Conservation (phyloP, 345 rosid genomes). For the Eucalyptus victrix region DNA sequence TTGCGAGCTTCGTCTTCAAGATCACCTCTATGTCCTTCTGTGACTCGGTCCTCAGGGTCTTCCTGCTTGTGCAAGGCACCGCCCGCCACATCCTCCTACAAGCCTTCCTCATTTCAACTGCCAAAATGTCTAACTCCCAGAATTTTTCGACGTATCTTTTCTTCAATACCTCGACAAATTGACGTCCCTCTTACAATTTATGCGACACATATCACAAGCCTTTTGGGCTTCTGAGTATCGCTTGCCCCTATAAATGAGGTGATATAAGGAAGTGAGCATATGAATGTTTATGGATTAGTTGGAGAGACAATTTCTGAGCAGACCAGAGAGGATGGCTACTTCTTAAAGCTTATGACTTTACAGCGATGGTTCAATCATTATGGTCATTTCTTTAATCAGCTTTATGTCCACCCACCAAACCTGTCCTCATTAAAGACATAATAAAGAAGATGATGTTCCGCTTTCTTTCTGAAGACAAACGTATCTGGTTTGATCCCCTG, state of each 20-base stretch:
- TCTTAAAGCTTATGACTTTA: background rate
- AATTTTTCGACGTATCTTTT: background rate
- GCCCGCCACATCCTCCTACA: slow-evolving; percentile 13
- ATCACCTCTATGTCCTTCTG: slow-evolving; percentile 19
- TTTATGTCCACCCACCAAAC: background rate
- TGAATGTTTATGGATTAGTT: background rate
- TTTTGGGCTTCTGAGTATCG: background rate
- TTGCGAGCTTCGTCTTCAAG: slow-evolving; percentile 11
- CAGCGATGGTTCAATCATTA: background rate
- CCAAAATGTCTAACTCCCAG: background rate
- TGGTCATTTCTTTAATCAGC: background rate
- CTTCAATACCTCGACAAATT: background rate
- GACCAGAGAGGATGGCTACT: background rate
- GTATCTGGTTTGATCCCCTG: background rate
- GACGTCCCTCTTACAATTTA: background rate
- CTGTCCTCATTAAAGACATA: background rate
- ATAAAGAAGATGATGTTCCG: background rate
- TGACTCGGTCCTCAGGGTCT: slow-evolving; percentile 9
- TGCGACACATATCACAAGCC: background rate
- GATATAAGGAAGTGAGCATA: background rate
- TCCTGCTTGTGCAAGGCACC: slow-evolving; percentile 16
- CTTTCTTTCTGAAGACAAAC: background rate
- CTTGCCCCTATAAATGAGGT: background rate
- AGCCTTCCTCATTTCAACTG: background rate
- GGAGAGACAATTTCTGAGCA: background rate